Base-by-base conservation (phyloP, 257 asterid genomes). In the Asclepias syriaca region DNA sequence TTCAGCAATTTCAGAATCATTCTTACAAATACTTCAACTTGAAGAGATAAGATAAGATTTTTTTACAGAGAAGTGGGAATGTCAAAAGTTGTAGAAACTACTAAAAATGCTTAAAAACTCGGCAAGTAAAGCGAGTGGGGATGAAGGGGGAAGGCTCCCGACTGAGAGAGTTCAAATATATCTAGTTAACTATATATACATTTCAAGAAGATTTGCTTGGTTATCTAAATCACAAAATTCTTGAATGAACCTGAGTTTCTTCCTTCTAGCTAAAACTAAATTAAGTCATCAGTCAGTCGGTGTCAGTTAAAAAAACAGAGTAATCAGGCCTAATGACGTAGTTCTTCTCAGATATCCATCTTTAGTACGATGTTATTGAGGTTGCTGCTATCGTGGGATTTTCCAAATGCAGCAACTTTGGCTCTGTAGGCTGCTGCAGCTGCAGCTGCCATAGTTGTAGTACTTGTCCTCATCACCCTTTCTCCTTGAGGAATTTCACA, bases 401-500 rank as follows among this genome's bases (percentile, higher is more conserved):
- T 77, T 34, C 80, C 90, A 57, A 83, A 65, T 0, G 85, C 76
- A 49, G 84, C 85, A 65, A 85, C 89, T 74, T 85, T 84, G 70
- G 86, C 84, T 72, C 81, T 74, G 72, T 84, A 79, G 46, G 87
- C 87, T 15, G 86, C 86, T 16, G 85, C 81, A 1, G 85, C 85
- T 0, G 86, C 83, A 4, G 86, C 81, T 43, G 81, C 82, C 7
- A 74, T 76, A 0, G 83, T 77, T 10, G 77, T 43, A 43, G 48
- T 34, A 34, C 5, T 34, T 34, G 39, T 34, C 39, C 39, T 75
- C 77, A 79, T 84, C 16, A 75, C 77, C 76, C 85, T 74, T 46
- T 84, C 86, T 10, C 85, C 90, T 34, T 69, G 92, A 75, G 90
- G 77, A 57, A 79, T 82, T 80, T 84, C 90, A 6, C 88, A 77